These are phyloP conservation scores for Peronospora tabacina DNA, from an alignment of 352 stramenopile species.

Conservation along the genomic window DNA sequence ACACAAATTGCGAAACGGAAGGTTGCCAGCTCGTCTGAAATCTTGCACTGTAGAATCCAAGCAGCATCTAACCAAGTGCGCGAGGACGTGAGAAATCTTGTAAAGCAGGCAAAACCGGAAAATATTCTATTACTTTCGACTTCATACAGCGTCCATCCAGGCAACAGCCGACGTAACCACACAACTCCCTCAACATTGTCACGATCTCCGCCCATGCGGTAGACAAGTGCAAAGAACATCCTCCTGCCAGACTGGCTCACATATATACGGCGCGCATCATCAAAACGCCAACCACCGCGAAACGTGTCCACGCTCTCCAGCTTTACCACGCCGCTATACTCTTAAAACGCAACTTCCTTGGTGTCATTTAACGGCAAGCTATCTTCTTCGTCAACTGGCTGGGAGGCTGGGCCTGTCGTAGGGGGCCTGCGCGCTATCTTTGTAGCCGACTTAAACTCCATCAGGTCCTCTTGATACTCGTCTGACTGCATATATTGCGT, in stretches of 20 bases:
- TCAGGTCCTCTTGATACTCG: constrained; percentile 70
- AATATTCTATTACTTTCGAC: constrained; percentile 31
- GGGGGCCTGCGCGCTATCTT: constrained; percentile 20
- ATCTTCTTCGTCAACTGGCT: constrained; percentile 25
- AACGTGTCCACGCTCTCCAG: constrained; percentile 14
- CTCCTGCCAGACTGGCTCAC: constrained; percentile 17
- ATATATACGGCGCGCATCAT: constrained; percentile 19
- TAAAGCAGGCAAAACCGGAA: constrained; percentile 29
- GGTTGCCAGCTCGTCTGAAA: too few species aligned
- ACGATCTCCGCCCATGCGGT: constrained; percentile 20
- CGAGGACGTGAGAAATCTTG: background rate
- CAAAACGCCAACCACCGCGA: constrained; percentile 6
- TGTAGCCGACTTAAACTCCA: constrained; percentile 53
- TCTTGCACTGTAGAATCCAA: background rate
- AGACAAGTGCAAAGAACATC: constrained; percentile 13
- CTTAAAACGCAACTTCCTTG: constrained; percentile 84
- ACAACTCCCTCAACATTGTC: constrained; percentile 18
- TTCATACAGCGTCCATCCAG: constrained; percentile 15
- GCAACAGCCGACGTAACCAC: constrained; percentile 16
- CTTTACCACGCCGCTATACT: constrained; percentile 18
- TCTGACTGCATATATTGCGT: constrained; percentile 86
- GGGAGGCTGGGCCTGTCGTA: constrained; percentile 11
- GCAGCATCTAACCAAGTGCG: background rate
- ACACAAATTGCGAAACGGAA: too few species aligned
- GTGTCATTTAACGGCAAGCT: constrained; percentile 20